Evolutionary conservation across 257 asterid species (phyloP).

Genomic region (Cynanchum wilfordii): DNA sequence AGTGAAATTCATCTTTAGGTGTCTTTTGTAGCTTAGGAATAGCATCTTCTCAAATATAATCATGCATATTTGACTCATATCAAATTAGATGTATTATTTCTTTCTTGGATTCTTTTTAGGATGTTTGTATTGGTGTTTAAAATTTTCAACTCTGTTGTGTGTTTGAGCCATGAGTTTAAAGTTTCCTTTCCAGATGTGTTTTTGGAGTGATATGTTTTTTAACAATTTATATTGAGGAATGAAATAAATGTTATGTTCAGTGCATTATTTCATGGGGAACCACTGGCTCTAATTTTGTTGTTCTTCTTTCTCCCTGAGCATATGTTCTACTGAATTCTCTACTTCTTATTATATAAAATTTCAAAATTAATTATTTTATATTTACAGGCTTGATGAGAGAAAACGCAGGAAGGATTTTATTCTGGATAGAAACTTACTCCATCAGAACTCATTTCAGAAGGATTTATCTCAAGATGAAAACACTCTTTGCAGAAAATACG

Average conservation of each 20-base stretch:
- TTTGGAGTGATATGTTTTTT: not conserved
- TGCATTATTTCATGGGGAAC: not conserved
- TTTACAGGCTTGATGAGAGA: slow-evolving; percentile 81
- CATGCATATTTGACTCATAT: not conserved
- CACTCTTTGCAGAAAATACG: slow-evolving; percentile 53
- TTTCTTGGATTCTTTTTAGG: not conserved
- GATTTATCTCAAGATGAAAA: slow-evolving; percentile 61
- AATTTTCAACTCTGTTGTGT: not conserved
- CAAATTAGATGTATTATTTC: too few species aligned
- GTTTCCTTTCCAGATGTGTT: not conserved
- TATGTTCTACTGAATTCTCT: not conserved
- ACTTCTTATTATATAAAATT: not conserved
- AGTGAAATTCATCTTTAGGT: not conserved
- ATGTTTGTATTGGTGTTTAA: not conserved
- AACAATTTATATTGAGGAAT: not conserved
- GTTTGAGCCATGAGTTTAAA: not conserved
- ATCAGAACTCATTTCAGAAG: slow-evolving; percentile 48
- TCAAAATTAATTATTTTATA: slow-evolving; percentile 5
- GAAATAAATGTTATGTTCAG: not conserved
- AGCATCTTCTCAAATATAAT: not conserved
- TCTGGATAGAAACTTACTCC: slow-evolving; percentile 61
- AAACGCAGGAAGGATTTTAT: slow-evolving; percentile 75
- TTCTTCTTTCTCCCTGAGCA: not conserved
- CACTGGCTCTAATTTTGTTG: not conserved
- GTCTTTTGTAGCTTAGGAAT: not conserved